Evolutionary conservation across 1,284 basidiomycete species (phyloP), one percentile per base, ranked within the genome.

Genomic region (Marasmius sp.): DNA sequence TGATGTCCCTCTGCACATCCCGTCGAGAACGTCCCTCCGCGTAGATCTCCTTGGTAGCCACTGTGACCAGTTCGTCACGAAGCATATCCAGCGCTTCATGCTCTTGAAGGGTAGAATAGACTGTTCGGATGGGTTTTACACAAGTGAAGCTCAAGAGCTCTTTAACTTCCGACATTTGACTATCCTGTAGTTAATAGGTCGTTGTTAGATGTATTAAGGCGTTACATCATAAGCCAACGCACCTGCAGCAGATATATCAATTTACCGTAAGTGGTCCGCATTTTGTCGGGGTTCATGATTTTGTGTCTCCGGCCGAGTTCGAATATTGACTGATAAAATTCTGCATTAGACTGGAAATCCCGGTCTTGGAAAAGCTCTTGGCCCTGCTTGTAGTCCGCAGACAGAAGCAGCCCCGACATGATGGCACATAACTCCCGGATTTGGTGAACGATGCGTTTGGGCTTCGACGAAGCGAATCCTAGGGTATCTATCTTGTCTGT

Each of bases 251-350:
- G 75, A 72, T 93, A 93, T 41, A 93, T 88, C 58, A 93, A 76
- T 69, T 93, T 93, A 18, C 92, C 91, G 65, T 93, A 93, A 3
- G 90, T 93, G 18, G 88, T 86, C n/a, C 92, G 82, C 91, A 93
- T 93, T 70, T 86, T 92, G 70, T 93, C 91, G 0, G 91, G 89
- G 68, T 92, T 93, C 88, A 89, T 92, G 68, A 93, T 92, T 72
- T 93, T 93, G 70, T 93, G 89, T 59, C 92, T 80, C 60, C 91
- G 78, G n/a, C 91, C 90, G 39, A 93, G 79, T 74, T 92, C 89
- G 65, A 92, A 92, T 20, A 92, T 81, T 18, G 79, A 73, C 68
- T 91, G 89, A 69, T 89, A 93, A 69, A 93, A 93, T 4, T 86
- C 85, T 34, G 84, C 84, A 68, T 93, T 93, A 3, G 83, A 79